Evolutionary conservation across 2,329 filamentous ascomycete genomes (phyloP).

Genomic region (Talaromyces sp.): DNA sequence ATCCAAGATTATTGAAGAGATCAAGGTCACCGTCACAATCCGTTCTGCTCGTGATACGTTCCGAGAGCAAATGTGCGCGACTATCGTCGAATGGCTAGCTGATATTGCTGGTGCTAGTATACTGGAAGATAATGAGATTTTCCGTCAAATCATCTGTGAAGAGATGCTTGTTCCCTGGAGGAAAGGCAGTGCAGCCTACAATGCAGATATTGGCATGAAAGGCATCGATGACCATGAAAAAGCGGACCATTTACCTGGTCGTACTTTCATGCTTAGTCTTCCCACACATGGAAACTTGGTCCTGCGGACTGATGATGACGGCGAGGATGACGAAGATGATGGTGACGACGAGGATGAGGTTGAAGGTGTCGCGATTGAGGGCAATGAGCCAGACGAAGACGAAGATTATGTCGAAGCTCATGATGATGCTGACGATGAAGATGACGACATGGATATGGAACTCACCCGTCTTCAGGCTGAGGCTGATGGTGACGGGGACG

Average conservation of each 20-base stretch:
- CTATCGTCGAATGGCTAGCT: conserved; percentile 91
- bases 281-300: conserved; percentile 46
- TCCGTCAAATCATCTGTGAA: conserved; percentile 83
- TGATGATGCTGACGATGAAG: conserved; percentile 51
- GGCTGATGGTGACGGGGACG: conserved; percentile 51
- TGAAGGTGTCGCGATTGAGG: conserved; percentile 37
- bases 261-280: conserved; percentile 44
- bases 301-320: conserved; percentile 52
- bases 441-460: conserved; percentile 41
- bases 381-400: conserved; percentile 41
- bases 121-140: conserved; percentile 74
- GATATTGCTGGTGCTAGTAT: conserved; percentile 91
- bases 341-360: conserved; percentile 40
- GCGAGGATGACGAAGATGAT: conserved; percentile 44
- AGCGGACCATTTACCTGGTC: conserved; percentile 53
- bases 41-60: conserved; percentile 93
- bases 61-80: conserved; percentile 97
- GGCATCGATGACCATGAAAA: conserved; percentile 81
- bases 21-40: conserved; percentile 94
- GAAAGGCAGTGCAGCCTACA: conserved; percentile 78
- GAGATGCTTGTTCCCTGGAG: conserved; percentile 88
- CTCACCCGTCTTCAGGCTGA: conserved; percentile 39
- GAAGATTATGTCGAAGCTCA: conserved; percentile 54
- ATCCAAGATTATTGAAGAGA: conserved; percentile 86
- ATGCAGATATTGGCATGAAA: conserved; percentile 74